Evolutionary conservation across 441 rosid genomes (phyloP), one percentile per base, ranked within the genome.

Genomic region (Brassica balearica): DNA sequence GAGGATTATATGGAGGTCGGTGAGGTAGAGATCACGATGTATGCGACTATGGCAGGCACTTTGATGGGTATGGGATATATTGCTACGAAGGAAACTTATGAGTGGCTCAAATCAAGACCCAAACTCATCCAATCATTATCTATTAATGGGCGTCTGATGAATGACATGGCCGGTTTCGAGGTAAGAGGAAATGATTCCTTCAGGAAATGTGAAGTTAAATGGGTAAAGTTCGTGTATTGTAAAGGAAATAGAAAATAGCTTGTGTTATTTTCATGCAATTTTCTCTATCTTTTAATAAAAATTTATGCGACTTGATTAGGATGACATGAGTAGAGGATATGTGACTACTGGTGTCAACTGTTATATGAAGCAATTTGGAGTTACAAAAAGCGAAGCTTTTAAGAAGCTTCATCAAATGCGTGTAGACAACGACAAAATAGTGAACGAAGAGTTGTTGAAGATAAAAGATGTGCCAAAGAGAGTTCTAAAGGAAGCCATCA

Each of bases 81-180:
- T 38, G 62, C 61, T 29, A 29, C 62, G 2, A 19, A 17, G 6
- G 76, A 73, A 63, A 46, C 32, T 11, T 48, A 27, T 27, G 77
- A 73, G 34, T 48, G 77, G 77, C 34, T 73, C 10, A 73, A 46
- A 73, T 48, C 77, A 20, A 20, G 69, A 64, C 69, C 76, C 65
- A 63, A 64, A 17, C 14, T 64, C 9, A 41, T 73, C 10, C 6
- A 19, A 73, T 29, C 48, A 3, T 48, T 73, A 29, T 48, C 6
- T 63, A 29, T 8, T 0, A 63, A 51, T 46, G 62, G 69, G 22
- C 51, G 69, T 63, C 63, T 63, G 2, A 73, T 73, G 69, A 48
- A 73, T 73, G 63, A 64, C 64, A 10, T 73, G 6, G 19, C 61
- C 34, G 69, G 77, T 10, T 63, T 17, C 23, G 77, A 63, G 77